Base-by-base conservation (phyloP, 1,284 basidiomycete species). In the Sporisorium iseilematis-ciliati region DNA sequence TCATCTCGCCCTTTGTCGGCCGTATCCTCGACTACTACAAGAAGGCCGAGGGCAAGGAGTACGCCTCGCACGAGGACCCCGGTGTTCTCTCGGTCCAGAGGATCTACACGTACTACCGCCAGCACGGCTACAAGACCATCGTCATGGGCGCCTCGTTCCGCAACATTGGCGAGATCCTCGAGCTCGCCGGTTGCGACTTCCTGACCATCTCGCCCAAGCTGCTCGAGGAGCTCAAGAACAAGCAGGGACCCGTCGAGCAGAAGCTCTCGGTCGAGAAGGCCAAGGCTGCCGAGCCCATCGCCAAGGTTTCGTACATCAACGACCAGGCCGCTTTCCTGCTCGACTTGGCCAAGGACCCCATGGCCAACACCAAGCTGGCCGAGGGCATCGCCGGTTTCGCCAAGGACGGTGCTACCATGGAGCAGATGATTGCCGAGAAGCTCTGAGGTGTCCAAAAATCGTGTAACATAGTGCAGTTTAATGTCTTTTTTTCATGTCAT, bases 1-100 rank as follows among this genome's bases (percentile, higher is more conserved):
- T 99, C 86, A 98, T 99, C 88, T 98, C 95, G 70, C 97, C 96
- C 65, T 99, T 99, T 88, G 97, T 99, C 86, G 96, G 96, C 80
- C 93, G 95, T 53, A 86, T 86, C 71, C 78, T 85, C 38, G 83
- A 85, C 80, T 85, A 76, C 80, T 84, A 76, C 81, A 84, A 83
- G 81, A 73, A 77, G 69, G 68, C 74, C 61, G 77, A 81, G 77
- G 81, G 78, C 42, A 82, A 81, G 67, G 78, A 84, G 75, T 82
- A 81, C 79, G 58, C 70, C n/a, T 65, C 76, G 51, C 72, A 75
- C 55, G 90, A 91, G 57, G 96, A 99, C 89, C 96, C 96, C n/a
- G 96, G 96, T 89, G 96, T 99, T 78, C 87, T 91, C 86, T 96
- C 94, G 43, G 96, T 99, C 73, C 91, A 93, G 89, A 92, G 90